Conservation (phyloP, 2,329 filamentous ascomycete species). For the Cladorrhinum sp. region DNA sequence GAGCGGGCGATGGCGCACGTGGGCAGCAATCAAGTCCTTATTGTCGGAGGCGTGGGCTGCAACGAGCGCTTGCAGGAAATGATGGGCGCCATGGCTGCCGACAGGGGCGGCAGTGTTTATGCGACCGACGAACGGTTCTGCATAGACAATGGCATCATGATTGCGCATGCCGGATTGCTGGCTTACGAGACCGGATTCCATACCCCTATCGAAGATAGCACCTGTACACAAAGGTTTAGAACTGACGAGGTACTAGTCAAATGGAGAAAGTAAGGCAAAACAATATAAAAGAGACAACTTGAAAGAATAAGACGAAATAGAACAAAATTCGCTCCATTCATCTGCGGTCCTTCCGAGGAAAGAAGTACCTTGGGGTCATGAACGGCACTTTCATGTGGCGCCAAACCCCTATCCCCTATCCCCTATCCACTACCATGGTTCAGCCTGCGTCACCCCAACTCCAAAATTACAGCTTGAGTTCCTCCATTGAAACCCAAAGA, state of each 20-base stretch:
- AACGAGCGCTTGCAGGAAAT: constrained; percentile 94
- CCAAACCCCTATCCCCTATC: background rate
- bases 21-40: constrained; percentile 82
- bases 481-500: background rate
- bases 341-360: background rate
- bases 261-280: constrained; percentile 60
- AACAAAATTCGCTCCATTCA: background rate
- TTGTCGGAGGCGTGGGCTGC: constrained; percentile 93
- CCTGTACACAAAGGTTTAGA: constrained; percentile 78
- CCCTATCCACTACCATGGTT: background rate
- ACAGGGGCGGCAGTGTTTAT: constrained; percentile 85
- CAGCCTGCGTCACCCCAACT: background rate
- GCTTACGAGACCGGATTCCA: constrained; percentile 78
- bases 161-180: constrained; percentile 88
- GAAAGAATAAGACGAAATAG: background rate
- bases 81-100: constrained; percentile 94
- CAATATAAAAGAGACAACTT: too few relatives aligned
- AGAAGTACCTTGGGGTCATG: too few relatives aligned
- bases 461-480: background rate
- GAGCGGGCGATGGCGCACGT: constrained; percentile 98
- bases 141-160: constrained; percentile 99
- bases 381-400: background rate
- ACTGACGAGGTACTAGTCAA: constrained; percentile 78
- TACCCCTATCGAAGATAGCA: constrained; percentile 75
- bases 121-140: constrained; percentile 97